Percentiles rank a stretch among this genome's conserved stretches.
These are phyloP conservation scores for Barbarea vulgaris DNA, from an alignment of 345 rosid genomes.

Conservation along the genomic window DNA sequence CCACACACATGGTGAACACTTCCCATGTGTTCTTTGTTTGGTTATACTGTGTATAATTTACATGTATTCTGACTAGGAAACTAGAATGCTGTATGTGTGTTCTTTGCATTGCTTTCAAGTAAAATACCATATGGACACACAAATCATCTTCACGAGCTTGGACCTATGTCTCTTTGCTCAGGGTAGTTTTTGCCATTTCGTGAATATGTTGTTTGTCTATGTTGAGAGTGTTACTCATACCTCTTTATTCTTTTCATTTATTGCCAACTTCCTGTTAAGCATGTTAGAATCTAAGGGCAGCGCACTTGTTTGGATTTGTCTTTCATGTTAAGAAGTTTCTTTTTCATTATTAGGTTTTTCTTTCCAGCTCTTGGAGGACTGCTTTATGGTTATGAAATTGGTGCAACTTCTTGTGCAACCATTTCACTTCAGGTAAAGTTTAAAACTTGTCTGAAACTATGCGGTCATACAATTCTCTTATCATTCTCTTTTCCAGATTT, in stretches of 20 bases:
- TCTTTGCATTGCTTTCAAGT: not conserved
- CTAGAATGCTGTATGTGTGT: not conserved
- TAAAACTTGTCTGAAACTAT: conserved; percentile 8
- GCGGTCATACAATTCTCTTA: not conserved
- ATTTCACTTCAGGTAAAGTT: conserved; percentile 68
- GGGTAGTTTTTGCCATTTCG: not conserved
- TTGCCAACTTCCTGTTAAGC: not conserved
- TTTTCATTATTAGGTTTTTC: conserved; percentile 63
- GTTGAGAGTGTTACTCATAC: not conserved
- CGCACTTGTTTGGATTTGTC: not conserved
- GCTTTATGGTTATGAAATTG: conserved; percentile 92
- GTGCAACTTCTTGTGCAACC: conserved; percentile 94
- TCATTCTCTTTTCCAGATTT: not conserved
- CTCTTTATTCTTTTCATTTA: not conserved
- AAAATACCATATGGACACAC: not conserved
- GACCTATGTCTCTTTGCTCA: not conserved
- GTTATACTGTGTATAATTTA: not conserved
- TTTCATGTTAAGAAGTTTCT: conserved; percentile 25
- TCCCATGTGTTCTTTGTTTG: not conserved
- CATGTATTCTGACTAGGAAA: not conserved
- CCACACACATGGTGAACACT: not conserved
- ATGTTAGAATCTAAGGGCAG: not conserved
- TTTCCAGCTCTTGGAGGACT: conserved; percentile 99
- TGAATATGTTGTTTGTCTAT: not conserved
- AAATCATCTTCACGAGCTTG: conserved; percentile 1